phyloP scores from a whole-genome alignment of 192 early-diverging fungal genomes.

The Fimicolochytrium jonesii region DNA sequence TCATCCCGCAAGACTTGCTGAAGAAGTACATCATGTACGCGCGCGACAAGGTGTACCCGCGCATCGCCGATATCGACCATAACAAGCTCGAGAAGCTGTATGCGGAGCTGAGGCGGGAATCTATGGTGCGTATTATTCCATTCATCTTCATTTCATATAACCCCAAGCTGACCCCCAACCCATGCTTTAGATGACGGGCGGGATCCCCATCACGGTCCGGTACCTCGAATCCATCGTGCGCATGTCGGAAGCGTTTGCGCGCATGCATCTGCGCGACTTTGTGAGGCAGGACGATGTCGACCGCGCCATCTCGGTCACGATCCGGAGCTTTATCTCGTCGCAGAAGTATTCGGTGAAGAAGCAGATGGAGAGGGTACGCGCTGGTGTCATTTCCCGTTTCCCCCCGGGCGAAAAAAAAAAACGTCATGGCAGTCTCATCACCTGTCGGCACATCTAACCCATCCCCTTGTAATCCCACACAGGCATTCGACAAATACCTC shows the following conservation, averaged over 20 bases:
- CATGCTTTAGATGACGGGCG: conserved; percentile 49
- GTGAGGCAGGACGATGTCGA: conserved; percentile 90
- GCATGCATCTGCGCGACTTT: conserved; percentile 92
- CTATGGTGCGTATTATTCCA: conserved; percentile 47
- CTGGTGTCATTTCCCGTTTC: background rate
- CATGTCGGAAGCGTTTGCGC: conserved; percentile 84
- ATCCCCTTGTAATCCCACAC: too few species aligned
- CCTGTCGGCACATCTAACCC: too few species aligned
- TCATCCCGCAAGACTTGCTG: conserved; percentile 70
- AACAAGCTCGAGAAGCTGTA: conserved; percentile 89
- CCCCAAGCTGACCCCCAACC: conserved; percentile 37
- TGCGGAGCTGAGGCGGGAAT: conserved; percentile 86
- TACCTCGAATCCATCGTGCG: conserved; percentile 81
- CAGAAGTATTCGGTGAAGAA: conserved; percentile 92
- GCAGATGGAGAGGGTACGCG: conserved; percentile 65
- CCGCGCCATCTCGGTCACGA: conserved; percentile 82
- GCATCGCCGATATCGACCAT: conserved; percentile 79
- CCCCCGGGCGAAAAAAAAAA: background rate
- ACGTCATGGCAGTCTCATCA: too few species aligned
- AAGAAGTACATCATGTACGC: conserved; percentile 88
- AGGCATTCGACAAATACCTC: conserved; percentile 83
- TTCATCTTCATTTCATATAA: too few species aligned
- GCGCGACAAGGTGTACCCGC: conserved; percentile 69
- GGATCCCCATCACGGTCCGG: conserved; percentile 76
- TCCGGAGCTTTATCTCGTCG: conserved; percentile 86